Evolutionary conservation across 148 eudicot genomes (phyloP).

Genomic region (Nyssa sinensis): DNA sequence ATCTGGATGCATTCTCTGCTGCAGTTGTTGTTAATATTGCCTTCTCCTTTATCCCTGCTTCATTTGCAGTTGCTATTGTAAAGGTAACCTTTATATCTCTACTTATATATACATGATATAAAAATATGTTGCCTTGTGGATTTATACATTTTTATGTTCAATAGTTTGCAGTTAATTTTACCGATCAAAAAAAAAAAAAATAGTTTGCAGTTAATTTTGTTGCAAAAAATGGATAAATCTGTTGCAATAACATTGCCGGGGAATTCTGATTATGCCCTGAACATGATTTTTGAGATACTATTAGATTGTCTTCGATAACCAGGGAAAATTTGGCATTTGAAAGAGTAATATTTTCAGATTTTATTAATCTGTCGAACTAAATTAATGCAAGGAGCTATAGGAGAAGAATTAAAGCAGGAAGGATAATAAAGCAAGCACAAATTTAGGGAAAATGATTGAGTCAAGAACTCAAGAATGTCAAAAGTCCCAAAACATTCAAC

Average conservation of each 20-base stretch:
- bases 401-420: no score
- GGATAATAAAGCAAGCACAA: no score
- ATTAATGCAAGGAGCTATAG: no score
- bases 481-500: no score
- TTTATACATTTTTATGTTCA: background rate
- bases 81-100: slow-evolving; percentile 50
- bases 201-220: background rate
- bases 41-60: slow-evolving; percentile 93
- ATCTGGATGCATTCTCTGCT: slow-evolving; percentile 96
- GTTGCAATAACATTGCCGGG: background rate
- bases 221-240: background rate
- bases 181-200: no score
- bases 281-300: background rate
- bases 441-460: no score
- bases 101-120: background rate
- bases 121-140: background rate
- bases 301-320: background rate
- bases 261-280: background rate
- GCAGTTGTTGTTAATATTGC: slow-evolving; percentile 74
- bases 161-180: background rate
- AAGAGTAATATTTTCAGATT: background rate
- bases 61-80: slow-evolving; percentile 94
- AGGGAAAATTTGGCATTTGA: background rate
- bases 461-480: no score
- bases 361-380: background rate